Conservation (phyloP, 352 stramenopile species). For the Pythium plurisporium region DNA sequence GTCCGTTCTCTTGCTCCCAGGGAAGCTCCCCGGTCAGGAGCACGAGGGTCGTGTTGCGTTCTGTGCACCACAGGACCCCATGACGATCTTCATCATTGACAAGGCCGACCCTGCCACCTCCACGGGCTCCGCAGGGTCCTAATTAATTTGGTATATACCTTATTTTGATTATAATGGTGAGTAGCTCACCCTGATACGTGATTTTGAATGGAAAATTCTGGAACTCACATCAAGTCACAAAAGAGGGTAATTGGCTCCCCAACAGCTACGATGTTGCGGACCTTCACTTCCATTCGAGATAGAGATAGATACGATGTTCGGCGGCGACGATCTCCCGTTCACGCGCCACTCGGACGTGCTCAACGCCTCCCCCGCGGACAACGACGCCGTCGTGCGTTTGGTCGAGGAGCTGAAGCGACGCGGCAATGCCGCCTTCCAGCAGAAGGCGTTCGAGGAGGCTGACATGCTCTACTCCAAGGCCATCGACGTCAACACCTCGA, state of each 20-base stretch:
- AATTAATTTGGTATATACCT: too few species aligned
- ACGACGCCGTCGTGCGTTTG: constrained; percentile 50
- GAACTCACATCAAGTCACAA: constrained; percentile 11
- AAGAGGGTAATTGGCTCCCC: background rate
- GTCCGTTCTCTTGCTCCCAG: constrained; percentile 69
- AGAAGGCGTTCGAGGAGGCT: constrained; percentile 87
- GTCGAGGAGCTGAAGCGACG: constrained; percentile 86
- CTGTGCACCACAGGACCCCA: constrained; percentile 50
- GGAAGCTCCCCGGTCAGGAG: constrained; percentile 33
- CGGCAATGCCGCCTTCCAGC: constrained; percentile 82
- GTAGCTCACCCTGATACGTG: constrained; percentile 1
- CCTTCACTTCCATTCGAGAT: background rate
- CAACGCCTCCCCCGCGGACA: constrained; percentile 44
- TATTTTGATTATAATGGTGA: background rate
- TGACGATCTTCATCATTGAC: constrained; percentile 61
- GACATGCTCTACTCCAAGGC: constrained; percentile 96
- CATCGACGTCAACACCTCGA: constrained; percentile 72
- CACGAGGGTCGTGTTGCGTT: constrained; percentile 41
- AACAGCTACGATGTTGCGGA: background rate
- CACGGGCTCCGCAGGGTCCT: too few species aligned
- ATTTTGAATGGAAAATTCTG: constrained; percentile 19
- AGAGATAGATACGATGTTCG: constrained; percentile 45
- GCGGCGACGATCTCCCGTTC: constrained; percentile 62
- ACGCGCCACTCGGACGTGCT: constrained; percentile 81
- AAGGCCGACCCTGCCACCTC: background rate